phyloP scores from a whole-genome alignment of 345 rosid species.

The Aethionema arabicum region DNA sequence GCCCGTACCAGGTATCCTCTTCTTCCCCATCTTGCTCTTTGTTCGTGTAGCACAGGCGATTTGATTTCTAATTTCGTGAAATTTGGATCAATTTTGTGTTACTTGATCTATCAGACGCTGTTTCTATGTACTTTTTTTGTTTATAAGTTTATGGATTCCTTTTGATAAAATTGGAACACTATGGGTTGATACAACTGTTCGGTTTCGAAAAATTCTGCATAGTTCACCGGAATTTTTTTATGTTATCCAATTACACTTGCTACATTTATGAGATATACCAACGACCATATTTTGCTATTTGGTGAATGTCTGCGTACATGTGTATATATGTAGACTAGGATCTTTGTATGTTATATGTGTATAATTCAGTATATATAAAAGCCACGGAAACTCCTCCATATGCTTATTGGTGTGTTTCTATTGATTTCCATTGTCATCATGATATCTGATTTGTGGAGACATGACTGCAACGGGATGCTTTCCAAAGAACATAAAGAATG shows the following conservation, averaged over 20 bases:
- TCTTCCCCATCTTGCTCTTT: not conserved
- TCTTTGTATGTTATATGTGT: no score
- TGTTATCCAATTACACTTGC: not conserved
- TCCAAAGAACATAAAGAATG: not conserved
- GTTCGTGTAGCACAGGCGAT: no score
- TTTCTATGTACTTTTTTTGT: not conserved
- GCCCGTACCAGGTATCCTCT: conserved; percentile 69
- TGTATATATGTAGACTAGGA: not conserved
- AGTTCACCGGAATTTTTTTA: not conserved
- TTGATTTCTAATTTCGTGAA: not conserved
- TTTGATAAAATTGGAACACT: not conserved
- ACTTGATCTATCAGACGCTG: not conserved
- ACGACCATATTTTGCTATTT: no score
- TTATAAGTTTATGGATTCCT: not conserved
- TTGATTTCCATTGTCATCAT: not conserved
- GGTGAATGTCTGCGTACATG: not conserved
- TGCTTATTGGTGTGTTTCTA: not conserved
- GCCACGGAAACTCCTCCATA: not conserved
- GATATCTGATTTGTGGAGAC: not conserved
- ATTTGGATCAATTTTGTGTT: not conserved
- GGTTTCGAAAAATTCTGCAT: not conserved
- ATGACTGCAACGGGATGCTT: no score
- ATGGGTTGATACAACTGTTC: not conserved
- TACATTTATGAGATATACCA: no score
- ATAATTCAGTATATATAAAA: not conserved